A percentile compares a stretch with the other conserved stretches of the same genome.
Evolutionary conservation across 2,329 filamentous ascomycete species (phyloP).

Genomic region (Ascochyta pisi): DNA sequence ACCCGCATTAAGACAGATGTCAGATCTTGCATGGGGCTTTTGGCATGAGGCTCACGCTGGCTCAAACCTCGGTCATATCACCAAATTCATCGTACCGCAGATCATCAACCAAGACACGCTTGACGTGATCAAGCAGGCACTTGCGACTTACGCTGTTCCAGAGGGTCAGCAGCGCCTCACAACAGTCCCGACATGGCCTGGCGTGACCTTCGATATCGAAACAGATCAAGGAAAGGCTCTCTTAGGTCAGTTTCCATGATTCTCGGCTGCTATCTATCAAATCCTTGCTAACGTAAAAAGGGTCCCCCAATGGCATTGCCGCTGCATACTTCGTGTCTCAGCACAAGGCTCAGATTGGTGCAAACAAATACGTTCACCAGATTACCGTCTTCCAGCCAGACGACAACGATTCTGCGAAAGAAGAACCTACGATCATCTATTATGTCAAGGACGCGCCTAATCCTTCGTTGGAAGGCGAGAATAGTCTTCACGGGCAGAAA

Average conservation of each 20-base stretch:
- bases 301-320: slow-evolving; percentile 11
- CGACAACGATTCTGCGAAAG: not conserved
- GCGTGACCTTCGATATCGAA: slow-evolving; percentile 4
- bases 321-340: slow-evolving; percentile 16
- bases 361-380: slow-evolving; percentile 9
- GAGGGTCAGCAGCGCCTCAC: not conserved
- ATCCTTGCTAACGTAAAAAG: not conserved
- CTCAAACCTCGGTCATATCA: slow-evolving; percentile 5
- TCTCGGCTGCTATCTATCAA: not conserved
- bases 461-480: not conserved
- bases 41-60: slow-evolving; percentile 11
- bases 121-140: not conserved
- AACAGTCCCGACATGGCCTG: slow-evolving; percentile 3
- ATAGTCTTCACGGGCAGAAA: not conserved
- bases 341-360: slow-evolving; percentile 20
- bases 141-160: not conserved
- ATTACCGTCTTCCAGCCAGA: slow-evolving; percentile 10
- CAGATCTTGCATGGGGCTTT: slow-evolving; percentile 19
- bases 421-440: slow-evolving; percentile 6
- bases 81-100: slow-evolving; percentile 11
- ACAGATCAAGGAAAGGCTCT: slow-evolving; percentile 1
- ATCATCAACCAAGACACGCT: slow-evolving; percentile 10
- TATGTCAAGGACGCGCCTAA: slow-evolving; percentile 1
- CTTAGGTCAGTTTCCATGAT: slow-evolving; percentile 4
- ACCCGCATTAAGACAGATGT: slow-evolving; percentile 10